These are phyloP conservation scores for Amanita polypyramis DNA, from an alignment of 768 basidiomycete genomes.

Conservation along the genomic window DNA sequence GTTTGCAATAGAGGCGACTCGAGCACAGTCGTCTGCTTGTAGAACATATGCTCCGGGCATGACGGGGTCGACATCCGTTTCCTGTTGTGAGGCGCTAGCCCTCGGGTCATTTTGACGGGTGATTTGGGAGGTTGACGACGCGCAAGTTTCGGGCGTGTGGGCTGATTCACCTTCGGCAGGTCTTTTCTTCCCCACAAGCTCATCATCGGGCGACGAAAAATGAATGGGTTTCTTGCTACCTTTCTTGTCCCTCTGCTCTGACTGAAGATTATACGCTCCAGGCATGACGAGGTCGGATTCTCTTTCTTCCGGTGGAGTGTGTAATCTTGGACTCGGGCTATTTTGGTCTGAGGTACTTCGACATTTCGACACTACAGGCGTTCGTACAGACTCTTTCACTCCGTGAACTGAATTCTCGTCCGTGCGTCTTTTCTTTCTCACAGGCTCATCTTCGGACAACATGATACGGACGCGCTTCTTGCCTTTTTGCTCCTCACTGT, in stretches of 20 bases:
- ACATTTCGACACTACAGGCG: background rate
- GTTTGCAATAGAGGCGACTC: background rate
- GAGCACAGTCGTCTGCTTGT: background rate
- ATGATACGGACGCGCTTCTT: conserved; percentile 1
- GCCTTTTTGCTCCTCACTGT: background rate
- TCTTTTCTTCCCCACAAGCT: background rate
- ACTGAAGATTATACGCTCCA: too few species aligned
- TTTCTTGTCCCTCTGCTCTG: background rate
- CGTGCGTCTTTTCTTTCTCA: conserved; percentile 1
- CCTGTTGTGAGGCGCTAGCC: background rate
- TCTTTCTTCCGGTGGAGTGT: too few species aligned
- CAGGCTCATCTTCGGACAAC: conserved; percentile 1
- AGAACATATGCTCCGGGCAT: conserved; percentile 1
- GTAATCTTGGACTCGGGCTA: too few species aligned
- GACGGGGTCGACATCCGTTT: background rate
- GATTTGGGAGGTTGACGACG: background rate
- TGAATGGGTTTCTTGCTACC: background rate
- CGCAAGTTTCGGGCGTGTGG: background rate
- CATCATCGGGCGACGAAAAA: background rate
- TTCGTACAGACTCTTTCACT: too few species aligned
- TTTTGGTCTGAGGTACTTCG: background rate
- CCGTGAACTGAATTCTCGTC: background rate
- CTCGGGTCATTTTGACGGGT: background rate
- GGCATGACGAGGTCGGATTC: too few species aligned
- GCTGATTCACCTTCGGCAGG: background rate